phyloP scores from a whole-genome alignment of 169 alveolate genomes.

The Eimeria tenella region DNA sequence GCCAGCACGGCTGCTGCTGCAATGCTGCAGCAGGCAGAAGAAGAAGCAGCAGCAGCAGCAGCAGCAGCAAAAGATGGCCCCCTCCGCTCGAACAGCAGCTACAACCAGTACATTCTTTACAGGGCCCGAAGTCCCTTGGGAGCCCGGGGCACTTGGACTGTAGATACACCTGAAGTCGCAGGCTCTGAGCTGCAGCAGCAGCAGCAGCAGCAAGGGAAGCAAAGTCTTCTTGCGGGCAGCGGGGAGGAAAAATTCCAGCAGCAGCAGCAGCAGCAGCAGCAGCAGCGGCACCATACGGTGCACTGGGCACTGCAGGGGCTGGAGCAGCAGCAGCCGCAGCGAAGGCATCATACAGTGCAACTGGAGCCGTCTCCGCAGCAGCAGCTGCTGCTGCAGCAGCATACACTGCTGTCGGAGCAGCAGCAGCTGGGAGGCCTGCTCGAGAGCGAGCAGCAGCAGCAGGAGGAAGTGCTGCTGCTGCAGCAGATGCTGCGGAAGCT shows the following conservation, averaged over 20 bases:
- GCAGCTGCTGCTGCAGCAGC: neutral
- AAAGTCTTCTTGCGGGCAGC: too few relatives aligned
- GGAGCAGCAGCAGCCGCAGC: neutral
- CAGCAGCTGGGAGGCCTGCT: neutral
- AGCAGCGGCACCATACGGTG: neutral
- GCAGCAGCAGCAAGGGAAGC: too few relatives aligned
- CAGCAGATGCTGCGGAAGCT: neutral
- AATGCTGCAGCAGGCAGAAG: too few relatives aligned
- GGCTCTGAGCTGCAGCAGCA: too few relatives aligned
- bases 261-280: slow-evolving; percentile 2
- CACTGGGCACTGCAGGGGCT: neutral
- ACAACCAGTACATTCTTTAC: too few relatives aligned
- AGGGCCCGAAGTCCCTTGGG: too few relatives aligned
- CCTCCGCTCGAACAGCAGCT: too few relatives aligned
- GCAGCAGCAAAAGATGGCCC: too few relatives aligned
- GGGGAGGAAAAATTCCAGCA: neutral
- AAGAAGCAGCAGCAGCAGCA: too few relatives aligned
- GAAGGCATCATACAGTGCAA: neutral
- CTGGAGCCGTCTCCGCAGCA: neutral
- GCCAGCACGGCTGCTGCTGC: too few relatives aligned
- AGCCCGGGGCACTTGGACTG: too few relatives aligned
- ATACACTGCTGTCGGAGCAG: neutral
- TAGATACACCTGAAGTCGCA: too few relatives aligned
- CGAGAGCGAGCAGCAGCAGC: neutral
- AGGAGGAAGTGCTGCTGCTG: neutral